Evolutionary conservation across 768 basidiomycete species (phyloP).

Genomic region (Tephrocybe sp.): DNA sequence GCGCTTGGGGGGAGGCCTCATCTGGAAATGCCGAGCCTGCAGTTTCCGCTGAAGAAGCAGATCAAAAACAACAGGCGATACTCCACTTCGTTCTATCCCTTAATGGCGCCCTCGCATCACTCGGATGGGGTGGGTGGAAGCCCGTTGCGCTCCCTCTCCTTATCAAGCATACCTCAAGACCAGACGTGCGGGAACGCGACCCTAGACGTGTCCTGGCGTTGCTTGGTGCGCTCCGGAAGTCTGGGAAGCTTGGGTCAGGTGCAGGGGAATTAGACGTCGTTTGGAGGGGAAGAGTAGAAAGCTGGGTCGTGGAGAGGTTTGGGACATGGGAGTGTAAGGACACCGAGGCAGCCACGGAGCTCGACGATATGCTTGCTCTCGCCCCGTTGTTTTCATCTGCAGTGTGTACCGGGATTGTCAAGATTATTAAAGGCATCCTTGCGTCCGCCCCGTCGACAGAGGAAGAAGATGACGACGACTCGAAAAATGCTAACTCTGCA

Average conservation of each 20-base stretch:
- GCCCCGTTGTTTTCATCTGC: conserved; percentile 50
- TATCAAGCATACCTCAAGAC: conserved; percentile 43
- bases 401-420: conserved; percentile 39
- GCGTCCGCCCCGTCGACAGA: conserved; percentile 12
- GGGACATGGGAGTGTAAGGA: conserved; percentile 46
- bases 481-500: conserved; percentile 37
- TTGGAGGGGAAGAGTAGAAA: conserved; percentile 51
- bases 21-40: no score
- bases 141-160: conserved; percentile 60
- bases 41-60: conserved; percentile 10
- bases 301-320: conserved; percentile 46
- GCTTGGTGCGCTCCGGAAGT: conserved; percentile 45
- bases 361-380: conserved; percentile 56
- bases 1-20: conserved; percentile 37
- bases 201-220: conserved; percentile 45
- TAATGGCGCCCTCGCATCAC: conserved; percentile 59
- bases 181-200: conserved; percentile 45
- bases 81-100: conserved; percentile 50
- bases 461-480: conserved; percentile 20
- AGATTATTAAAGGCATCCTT: conserved; percentile 45
- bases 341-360: conserved; percentile 44
- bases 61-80: neutral
- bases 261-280: conserved; percentile 45
- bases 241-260: conserved; percentile 50
- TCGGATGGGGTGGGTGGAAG: conserved; percentile 80